Conservation (phyloP, 2,329 filamentous ascomycete genomes). For the Pseudogymnoascus sp. region DNA sequence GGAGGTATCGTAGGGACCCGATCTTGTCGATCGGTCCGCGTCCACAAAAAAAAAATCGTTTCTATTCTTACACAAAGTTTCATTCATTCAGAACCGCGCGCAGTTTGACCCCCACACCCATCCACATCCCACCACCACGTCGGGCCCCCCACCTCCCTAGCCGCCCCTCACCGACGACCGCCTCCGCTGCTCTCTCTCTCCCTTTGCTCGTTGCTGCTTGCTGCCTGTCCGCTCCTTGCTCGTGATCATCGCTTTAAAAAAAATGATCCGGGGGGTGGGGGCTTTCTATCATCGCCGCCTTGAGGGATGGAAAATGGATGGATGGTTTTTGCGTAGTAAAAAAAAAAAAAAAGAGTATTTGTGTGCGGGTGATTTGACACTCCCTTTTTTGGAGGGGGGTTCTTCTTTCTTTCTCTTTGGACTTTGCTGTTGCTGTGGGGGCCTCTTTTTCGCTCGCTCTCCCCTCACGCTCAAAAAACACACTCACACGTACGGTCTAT, state of each 20-base stretch:
- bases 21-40: conserved; percentile 1
- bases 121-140: conserved; percentile 1
- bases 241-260: neutral
- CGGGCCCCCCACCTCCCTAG: neutral
- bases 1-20: neutral
- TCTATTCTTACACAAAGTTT: conserved; percentile 8
- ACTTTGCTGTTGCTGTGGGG: neutral
- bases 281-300: conserved; percentile 7
- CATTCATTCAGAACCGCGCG: conserved; percentile 3
- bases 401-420: neutral
- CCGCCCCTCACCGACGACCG: neutral
- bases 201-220: neutral
- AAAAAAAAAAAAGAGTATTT: neutral
- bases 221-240: neutral
- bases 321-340: neutral
- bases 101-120: conserved; percentile 1
- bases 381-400: neutral
- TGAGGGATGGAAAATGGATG: conserved; percentile 6
- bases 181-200: neutral
- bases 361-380: conserved; percentile 3
- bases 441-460: neutral
- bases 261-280: neutral
- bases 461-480: neutral
- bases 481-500: conserved; percentile 7
- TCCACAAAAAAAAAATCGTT: conserved; percentile 2